Evolutionary conservation across 805 yeast genomes (phyloP), one percentile per base, ranked within the genome.

Genomic region (Ogataea philodendri): DNA sequence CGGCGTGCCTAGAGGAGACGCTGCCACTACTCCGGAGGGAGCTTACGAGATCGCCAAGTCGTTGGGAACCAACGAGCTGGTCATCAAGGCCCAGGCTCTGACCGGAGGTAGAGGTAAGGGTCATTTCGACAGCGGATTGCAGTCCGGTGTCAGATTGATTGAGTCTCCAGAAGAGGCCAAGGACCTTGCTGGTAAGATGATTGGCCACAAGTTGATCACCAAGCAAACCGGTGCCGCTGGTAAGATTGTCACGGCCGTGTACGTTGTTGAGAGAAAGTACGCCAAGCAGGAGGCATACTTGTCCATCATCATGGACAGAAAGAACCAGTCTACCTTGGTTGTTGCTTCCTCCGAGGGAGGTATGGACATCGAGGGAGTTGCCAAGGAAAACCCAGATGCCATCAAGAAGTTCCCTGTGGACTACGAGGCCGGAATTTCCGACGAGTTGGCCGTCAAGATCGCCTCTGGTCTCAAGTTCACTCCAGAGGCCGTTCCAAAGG

Each of bases 61-160:
- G 39, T 74, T 93, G 58, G 74, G 75, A 52, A 74, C 84, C 49
- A 79, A 81, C 57, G 94, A 84, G 55, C 71, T 93, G 66, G 99
- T 93, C 46, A 75, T 93, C 65, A 93, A 93, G 73, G 98, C 98
- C 44, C 99, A 93, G 71, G 97, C 96, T 31, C 76, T 93, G 58
- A 89, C 99, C 41, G 99, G 99, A 69, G 99, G 99, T 60, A 82
- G 99, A 69, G 99, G 99, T 69, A 93, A 93, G 67, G 99, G 99
- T 47, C 89, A 86, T 66, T 89, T 93, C 51, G 96, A 89, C 69
- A 81, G 80, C 55, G 98, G 98, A 35, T 78, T 86, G 62, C 80
- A 90, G 70, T 95, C 97, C 33, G 99, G 98, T 72, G 96, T 93
- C 57, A 84, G 87, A 69, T 74, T 93, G 66, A 85, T 86, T 52